Conservation (phyloP, 106 monocot species). For the Dendrobium nobile region DNA sequence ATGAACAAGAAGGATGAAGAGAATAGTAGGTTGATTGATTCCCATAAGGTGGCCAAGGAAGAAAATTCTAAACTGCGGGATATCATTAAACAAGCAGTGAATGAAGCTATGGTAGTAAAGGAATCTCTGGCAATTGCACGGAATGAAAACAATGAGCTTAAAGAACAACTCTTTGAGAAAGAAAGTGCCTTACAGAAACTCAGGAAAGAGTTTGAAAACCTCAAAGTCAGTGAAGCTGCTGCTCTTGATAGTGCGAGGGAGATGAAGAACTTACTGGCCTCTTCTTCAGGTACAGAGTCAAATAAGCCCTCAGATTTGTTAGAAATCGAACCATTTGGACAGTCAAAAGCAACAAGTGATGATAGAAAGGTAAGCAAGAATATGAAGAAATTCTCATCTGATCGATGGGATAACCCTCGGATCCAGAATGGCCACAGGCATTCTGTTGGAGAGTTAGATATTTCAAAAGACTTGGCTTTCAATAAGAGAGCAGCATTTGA, state of each 20-base stretch:
- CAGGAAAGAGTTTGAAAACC: slow-evolving; percentile 50
- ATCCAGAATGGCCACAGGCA: background rate
- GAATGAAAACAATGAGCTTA: slow-evolving; percentile 55
- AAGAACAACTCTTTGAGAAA: slow-evolving; percentile 41
- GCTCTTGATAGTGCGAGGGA: slow-evolving; percentile 55
- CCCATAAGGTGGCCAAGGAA: slow-evolving; percentile 39
- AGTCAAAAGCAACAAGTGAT: slow-evolving; percentile 17
- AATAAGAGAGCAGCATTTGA: background rate
- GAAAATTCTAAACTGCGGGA: slow-evolving; percentile 60
- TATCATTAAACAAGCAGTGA: slow-evolving; percentile 79
- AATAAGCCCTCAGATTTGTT: slow-evolving; percentile 10
- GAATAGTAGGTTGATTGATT: slow-evolving; percentile 34
- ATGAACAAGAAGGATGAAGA: slow-evolving; percentile 33
- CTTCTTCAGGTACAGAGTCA: slow-evolving; percentile 12
- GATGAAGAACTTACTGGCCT: slow-evolving; percentile 42
- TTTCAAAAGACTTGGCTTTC: background rate
- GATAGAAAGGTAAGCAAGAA: background rate
- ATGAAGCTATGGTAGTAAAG: slow-evolving; percentile 55
- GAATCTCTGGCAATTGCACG: slow-evolving; percentile 72
- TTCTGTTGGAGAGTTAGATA: slow-evolving; percentile 6
- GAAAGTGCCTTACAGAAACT: slow-evolving; percentile 36
- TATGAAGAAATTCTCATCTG: slow-evolving; percentile 7
- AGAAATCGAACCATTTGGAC: slow-evolving; percentile 22
- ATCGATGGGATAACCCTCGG: slow-evolving; percentile 3
- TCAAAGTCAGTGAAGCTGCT: slow-evolving; percentile 65